Percentiles rank a stretch among this genome's conserved stretches.
Conservation (phyloP, 169 alveolate genomes). For the Amoebophrya sp. region DNA sequence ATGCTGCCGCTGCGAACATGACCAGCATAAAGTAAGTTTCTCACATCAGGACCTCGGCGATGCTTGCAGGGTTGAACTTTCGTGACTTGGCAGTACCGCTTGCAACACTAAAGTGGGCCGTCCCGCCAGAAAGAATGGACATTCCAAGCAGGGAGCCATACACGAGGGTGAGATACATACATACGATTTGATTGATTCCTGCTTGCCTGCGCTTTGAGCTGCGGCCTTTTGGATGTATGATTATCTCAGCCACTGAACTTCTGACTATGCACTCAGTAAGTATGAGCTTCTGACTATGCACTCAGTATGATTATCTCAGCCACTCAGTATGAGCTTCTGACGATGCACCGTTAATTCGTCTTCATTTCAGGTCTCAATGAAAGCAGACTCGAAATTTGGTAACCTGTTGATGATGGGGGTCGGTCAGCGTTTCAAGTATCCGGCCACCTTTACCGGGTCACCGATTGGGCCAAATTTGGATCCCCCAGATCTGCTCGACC, state of each 20-base stretch:
- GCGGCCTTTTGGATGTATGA: too few relatives aligned
- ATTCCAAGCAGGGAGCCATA: background rate
- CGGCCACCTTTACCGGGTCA: background rate
- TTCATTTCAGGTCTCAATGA: background rate
- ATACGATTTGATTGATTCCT: too few relatives aligned
- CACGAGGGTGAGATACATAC: background rate
- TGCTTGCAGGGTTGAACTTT: background rate
- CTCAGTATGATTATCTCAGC: too few relatives aligned
- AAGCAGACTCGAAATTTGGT: background rate
- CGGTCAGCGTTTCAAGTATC: background rate
- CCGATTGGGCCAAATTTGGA: background rate
- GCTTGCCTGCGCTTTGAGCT: too few relatives aligned
- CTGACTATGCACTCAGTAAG: too few relatives aligned
- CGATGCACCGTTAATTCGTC: background rate
- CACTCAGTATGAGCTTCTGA: too few relatives aligned
- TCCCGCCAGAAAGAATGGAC: background rate
- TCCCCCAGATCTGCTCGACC: background rate
- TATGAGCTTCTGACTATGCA: too few relatives aligned
- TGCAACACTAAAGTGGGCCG: background rate
- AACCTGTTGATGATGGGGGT: background rate
- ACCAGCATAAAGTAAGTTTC: too few relatives aligned
- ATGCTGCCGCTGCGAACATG: too few relatives aligned
- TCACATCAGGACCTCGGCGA: conserved; percentile 21
- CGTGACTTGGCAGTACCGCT: background rate
- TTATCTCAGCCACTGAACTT: too few relatives aligned